These are phyloP conservation scores for Quercus ilex DNA, from an alignment of 306 rosid species.

Conservation along the genomic window DNA sequence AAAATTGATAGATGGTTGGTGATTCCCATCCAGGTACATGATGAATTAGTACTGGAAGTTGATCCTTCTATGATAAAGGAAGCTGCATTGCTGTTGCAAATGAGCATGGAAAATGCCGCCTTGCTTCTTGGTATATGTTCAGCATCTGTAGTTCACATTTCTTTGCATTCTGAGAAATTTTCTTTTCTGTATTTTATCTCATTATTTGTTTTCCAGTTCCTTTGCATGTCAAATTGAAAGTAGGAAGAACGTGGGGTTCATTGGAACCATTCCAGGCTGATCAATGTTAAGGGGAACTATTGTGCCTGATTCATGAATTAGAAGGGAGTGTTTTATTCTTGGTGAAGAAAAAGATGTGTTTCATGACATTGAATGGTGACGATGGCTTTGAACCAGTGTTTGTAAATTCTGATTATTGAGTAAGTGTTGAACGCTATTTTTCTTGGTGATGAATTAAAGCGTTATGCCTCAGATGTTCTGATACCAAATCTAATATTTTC, in stretches of 20 bases:
- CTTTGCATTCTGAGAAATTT: conserved; percentile 2
- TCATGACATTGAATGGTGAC: conserved; percentile 10
- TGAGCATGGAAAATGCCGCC: conserved; percentile 91
- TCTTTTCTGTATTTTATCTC: conserved; percentile 20
- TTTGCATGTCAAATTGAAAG: conserved; percentile 72
- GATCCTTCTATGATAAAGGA: conserved; percentile 71
- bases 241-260: conserved; percentile 96
- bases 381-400: background rate
- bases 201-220: conserved; percentile 65
- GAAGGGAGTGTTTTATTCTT: conserved; percentile 2
- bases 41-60: conserved; percentile 90
- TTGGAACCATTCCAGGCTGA: conserved; percentile 62
- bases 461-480: background rate
- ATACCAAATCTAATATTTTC: background rate
- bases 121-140: conserved; percentile 70
- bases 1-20: background rate
- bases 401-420: background rate
- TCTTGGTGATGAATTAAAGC: background rate
- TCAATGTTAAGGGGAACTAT: conserved; percentile 29
- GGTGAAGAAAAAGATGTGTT: conserved; percentile 11
- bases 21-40: conserved; percentile 71
- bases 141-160: background rate
- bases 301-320: conserved; percentile 32
- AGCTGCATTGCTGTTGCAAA: conserved; percentile 69
- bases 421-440: background rate